Evolutionary conservation across 2,329 filamentous ascomycete genomes (phyloP).

Genomic region (Botrytis fabae): DNA sequence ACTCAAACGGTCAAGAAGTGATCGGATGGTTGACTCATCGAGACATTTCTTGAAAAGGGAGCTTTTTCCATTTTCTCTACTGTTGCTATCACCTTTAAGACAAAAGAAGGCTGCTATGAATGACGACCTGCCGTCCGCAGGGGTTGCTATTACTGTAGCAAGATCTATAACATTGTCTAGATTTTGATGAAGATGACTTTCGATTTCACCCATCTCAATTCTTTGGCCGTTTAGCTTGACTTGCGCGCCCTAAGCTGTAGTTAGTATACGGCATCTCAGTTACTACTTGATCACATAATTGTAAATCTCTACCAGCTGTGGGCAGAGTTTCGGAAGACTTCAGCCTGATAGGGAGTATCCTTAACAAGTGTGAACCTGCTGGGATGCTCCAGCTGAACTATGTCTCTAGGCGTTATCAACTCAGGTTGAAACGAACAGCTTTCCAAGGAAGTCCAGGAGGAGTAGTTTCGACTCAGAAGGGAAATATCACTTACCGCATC

Average conservation of each 20-base stretch:
- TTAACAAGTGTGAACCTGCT: neutral
- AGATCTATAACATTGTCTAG: constrained; percentile 7
- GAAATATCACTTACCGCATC: constrained; percentile 46
- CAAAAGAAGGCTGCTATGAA: constrained; percentile 14
- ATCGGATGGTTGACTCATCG: neutral
- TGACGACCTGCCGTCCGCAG: neutral
- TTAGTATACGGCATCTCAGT: neutral
- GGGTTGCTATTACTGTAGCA: neutral
- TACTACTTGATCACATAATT: neutral
- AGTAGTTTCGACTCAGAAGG: neutral
- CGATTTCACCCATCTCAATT: constrained; percentile 63
- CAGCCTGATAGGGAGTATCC: neutral
- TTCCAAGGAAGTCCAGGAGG: neutral
- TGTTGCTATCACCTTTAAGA: neutral
- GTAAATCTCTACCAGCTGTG: neutral
- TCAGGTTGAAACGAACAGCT: neutral
- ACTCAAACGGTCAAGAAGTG: neutral
- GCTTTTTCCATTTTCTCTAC: neutral
- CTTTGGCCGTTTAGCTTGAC: constrained; percentile 65
- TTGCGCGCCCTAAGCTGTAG: constrained; percentile 43
- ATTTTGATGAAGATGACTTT: constrained; percentile 32
- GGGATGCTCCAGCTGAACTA: neutral
- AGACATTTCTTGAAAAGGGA: neutral
- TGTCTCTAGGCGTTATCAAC: too few species aligned
- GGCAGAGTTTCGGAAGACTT: neutral